Conservation (phyloP, 768 basidiomycete genomes). For the Mrakia hoshinonis region DNA sequence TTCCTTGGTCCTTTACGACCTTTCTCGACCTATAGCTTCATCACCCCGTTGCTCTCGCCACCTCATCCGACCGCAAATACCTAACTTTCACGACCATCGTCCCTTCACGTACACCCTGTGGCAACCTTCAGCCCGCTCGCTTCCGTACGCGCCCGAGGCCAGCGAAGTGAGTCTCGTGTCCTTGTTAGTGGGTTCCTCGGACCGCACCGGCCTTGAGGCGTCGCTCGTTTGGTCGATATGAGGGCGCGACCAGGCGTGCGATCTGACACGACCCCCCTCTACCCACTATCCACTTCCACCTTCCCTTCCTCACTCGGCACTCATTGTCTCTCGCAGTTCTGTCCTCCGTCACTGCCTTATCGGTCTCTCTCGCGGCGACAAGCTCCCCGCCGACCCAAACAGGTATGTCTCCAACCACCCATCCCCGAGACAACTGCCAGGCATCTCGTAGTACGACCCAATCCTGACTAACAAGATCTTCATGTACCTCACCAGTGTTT, state of each 20-base stretch:
- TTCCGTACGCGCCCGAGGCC: neutral
- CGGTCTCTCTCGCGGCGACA: neutral
- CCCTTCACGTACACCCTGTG: neutral
- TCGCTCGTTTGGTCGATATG: neutral
- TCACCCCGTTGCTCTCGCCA: no score
- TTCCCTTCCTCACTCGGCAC: no score
- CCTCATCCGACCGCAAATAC: no score
- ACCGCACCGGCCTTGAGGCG: no score
- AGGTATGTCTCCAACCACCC: neutral
- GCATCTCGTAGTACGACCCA: no score
- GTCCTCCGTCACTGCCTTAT: no score
- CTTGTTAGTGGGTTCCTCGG: neutral
- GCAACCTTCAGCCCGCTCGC: slow-evolving; percentile 7
- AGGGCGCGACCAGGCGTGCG: neutral
- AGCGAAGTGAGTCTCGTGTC: neutral
- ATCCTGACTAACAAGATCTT: no score
- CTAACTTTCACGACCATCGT: no score
- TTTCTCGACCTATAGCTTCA: no score
- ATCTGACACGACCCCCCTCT: neutral
- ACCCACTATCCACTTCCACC: no score
- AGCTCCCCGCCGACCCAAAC: slow-evolving; percentile 7
- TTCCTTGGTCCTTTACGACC: no score
- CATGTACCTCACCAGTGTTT: neutral
- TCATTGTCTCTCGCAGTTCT: neutral
- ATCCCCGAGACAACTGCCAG: no score